These are phyloP conservation scores for Hyaloscypha finlandica DNA, from an alignment of 495 filamentous ascomycete genomes.

Conservation along the genomic window DNA sequence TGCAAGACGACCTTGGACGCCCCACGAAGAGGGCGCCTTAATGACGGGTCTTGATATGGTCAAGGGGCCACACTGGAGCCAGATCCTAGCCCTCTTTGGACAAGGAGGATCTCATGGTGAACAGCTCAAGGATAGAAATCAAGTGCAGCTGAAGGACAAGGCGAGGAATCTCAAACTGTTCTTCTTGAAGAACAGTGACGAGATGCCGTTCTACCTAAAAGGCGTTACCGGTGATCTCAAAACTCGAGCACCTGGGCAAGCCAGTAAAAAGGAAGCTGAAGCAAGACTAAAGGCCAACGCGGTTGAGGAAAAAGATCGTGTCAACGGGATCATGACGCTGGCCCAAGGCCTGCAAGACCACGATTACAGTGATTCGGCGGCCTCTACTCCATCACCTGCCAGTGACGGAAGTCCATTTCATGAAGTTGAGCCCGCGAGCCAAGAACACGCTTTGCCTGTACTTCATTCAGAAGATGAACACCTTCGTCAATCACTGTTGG, in stretches of 20 bases:
- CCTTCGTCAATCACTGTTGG: background rate
- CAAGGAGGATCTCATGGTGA: slow-evolving; percentile 80
- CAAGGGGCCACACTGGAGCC: slow-evolving; percentile 93
- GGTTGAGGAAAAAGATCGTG: slow-evolving; percentile 70
- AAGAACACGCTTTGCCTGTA: background rate
- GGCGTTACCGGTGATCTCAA: slow-evolving; percentile 93
- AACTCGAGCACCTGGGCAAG: slow-evolving; percentile 82
- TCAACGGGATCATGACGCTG: slow-evolving; percentile 70
- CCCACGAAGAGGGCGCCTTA: slow-evolving; percentile 87
- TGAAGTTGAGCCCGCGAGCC: slow-evolving; percentile 19
- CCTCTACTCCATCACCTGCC: background rate
- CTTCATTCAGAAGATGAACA: background rate
- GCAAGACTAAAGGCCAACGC: slow-evolving; percentile 65
- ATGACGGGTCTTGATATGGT: slow-evolving; percentile 92
- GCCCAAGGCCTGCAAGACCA: slow-evolving; percentile 39
- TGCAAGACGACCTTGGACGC: slow-evolving; percentile 87
- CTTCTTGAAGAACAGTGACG: slow-evolving; percentile 90
- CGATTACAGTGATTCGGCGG: background rate
- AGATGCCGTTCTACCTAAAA: slow-evolving; percentile 89
- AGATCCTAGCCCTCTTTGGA: slow-evolving; percentile 89
- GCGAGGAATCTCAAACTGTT: slow-evolving; percentile 93
- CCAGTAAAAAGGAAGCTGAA: slow-evolving; percentile 77
- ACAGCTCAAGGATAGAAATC: slow-evolving; percentile 87
- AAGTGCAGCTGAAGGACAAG: slow-evolving; percentile 96
- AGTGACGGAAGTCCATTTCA: slow-evolving; percentile 15